Percentiles rank a stretch among this genome's conserved stretches.
Evolutionary conservation across 2,329 filamentous ascomycete species (phyloP).

Genomic region (Phyllosticta paracitricarpa): DNA sequence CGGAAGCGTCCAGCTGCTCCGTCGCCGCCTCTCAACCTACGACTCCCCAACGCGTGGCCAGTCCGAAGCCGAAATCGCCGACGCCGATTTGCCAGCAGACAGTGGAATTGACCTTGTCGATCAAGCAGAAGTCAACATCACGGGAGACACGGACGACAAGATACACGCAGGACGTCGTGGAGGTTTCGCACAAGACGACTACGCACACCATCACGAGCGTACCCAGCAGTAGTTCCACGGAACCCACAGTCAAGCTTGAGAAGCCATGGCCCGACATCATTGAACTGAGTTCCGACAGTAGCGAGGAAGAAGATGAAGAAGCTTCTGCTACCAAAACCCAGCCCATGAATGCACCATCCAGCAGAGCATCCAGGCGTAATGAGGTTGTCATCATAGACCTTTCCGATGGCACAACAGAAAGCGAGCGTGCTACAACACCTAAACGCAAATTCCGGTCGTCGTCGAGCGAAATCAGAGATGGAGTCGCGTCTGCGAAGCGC

Average conservation of each 20-base stretch:
- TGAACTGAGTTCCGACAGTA: neutral
- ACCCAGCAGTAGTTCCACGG: neutral
- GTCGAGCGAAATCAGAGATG: too few relatives aligned
- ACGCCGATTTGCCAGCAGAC: neutral
- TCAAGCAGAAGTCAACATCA: neutral
- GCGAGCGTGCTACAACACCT: too few relatives aligned
- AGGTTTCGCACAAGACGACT: neutral
- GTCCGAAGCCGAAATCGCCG: slow-evolving; percentile 17
- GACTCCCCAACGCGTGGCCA: slow-evolving; percentile 31
- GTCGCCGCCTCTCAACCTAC: neutral
- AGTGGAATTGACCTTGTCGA: neutral
- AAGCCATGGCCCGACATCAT: neutral
- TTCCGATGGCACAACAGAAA: too few relatives aligned
- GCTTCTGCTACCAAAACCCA: too few relatives aligned
- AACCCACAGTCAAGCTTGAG: too few relatives aligned
- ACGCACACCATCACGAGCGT: neutral
- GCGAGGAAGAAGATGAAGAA: neutral
- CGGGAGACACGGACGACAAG: neutral
- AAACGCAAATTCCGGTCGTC: too few relatives aligned
- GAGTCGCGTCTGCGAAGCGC: too few relatives aligned
- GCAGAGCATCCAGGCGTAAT: neutral
- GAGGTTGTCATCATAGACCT: neutral
- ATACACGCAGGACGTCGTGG: neutral
- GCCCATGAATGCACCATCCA: neutral
- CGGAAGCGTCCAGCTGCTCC: slow-evolving; percentile 33